Evolutionary conservation across 768 basidiomycete genomes (phyloP), one percentile per base, ranked within the genome.

Genomic region (Boletus edulis): DNA sequence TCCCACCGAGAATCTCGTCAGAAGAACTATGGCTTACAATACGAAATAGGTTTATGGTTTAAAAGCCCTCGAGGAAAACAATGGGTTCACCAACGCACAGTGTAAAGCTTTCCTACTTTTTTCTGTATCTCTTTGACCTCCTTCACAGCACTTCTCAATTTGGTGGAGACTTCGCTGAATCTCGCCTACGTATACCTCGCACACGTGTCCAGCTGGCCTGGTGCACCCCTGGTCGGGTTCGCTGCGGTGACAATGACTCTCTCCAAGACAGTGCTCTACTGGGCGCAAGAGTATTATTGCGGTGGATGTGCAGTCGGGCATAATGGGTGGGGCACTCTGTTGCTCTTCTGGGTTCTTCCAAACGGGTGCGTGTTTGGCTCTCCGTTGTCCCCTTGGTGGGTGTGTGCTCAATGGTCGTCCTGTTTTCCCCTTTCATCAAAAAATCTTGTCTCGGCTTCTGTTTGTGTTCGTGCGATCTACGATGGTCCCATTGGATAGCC

Each of bases 71-170:
- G 71, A 84, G 58, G 71, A 76, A 0, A 81, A 83, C 32, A 79
- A 86, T 51, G 94, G 94, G 0, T 96, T 95, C 71, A 84, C 92
- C 17, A 90, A 83, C 61, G 93, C 93, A 15, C 92, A 94, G 74
- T 79, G 91, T 91, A 62, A 57, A 82, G 62, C 1, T n/a, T 29
- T 46, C 35, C 34, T n/a, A 49, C 13, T 6, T 38, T 46, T 7
- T 45, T 35, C 11, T 7, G 24, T 24, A 17, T 22, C 17, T 13
- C n/a, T 14, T 32, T 14, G 9, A 37, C 46, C 48, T 12, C 8
- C 3, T 20, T 24, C 24, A 18, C 29, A 94, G 93, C 92, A 14
- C 61, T 87, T 13, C 65, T 95, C 61, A 96, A 94, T 65, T 50
- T 94, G 55, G 69, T 93, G 49, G 94, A 96, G 73, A 89, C 84